phyloP scores from a whole-genome alignment of 1,284 basidiomycete genomes.

The Irpex sp. region DNA sequence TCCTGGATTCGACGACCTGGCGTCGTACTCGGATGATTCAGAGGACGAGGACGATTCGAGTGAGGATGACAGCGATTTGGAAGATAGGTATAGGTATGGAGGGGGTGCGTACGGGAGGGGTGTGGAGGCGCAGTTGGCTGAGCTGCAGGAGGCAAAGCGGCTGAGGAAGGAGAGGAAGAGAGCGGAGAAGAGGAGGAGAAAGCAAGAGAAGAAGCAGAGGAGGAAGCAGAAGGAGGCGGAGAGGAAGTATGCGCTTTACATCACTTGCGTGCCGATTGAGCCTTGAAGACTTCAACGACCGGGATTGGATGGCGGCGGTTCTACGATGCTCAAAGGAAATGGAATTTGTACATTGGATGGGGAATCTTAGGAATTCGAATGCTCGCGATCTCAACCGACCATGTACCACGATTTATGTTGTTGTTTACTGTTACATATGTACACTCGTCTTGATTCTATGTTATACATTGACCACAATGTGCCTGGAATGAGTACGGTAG shows the following conservation, averaged over 20 bases:
- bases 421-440: background rate
- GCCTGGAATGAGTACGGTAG: too few relatives aligned
- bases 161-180: conserved; percentile 45
- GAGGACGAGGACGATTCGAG: conserved; percentile 31
- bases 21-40: conserved; percentile 31
- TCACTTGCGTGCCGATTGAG: conserved; percentile 45
- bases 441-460: background rate
- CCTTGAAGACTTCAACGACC: conserved; percentile 8
- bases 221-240: conserved; percentile 55
- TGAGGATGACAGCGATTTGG: conserved; percentile 17
- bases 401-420: background rate
- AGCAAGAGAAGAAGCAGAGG: conserved; percentile 59
- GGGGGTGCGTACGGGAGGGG: conserved; percentile 30
- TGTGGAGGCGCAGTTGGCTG: conserved; percentile 30
- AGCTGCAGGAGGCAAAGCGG: conserved; percentile 44
- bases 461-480: background rate
- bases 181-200: conserved; percentile 53
- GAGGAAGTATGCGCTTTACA: conserved; percentile 58
- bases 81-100: conserved; percentile 32
- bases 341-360: background rate
- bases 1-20: conserved; percentile 42
- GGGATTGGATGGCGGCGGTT: background rate
- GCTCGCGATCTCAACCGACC: background rate
- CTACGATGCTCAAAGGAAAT: background rate
- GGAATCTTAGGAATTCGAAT: background rate